A percentile compares a stretch with the other conserved stretches of the same genome.
phyloP scores from a whole-genome alignment of 2,329 filamentous ascomycete species.

The Diplodia intermedia region DNA sequence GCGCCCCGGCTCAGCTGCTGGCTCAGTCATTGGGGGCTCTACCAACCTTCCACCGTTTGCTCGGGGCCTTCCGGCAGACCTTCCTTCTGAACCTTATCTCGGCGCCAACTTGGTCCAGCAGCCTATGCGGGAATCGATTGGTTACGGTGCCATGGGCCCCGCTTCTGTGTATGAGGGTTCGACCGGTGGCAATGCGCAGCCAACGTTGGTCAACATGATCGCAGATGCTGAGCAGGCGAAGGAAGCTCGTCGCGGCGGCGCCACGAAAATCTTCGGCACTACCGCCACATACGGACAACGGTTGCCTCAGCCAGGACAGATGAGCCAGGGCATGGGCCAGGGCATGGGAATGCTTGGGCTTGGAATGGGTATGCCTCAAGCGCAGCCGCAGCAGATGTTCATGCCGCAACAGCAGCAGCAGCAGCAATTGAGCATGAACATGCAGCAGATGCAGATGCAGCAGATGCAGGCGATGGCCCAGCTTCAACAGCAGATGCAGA shows the following conservation, averaged over 20 bases:
- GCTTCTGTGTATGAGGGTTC: slow-evolving; percentile 46
- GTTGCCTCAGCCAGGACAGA: slow-evolving; percentile 23
- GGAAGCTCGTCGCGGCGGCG: slow-evolving; percentile 35
- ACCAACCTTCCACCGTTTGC: slow-evolving; percentile 46
- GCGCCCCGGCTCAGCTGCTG: slow-evolving; percentile 22
- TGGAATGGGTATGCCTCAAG: slow-evolving; percentile 21
- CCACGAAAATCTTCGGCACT: slow-evolving; percentile 27
- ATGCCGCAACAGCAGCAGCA: slow-evolving; percentile 25
- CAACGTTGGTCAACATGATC: slow-evolving; percentile 48
- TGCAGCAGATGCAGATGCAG: slow-evolving; percentile 33
- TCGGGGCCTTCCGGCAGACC: slow-evolving; percentile 44
- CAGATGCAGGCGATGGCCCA: slow-evolving; percentile 34
- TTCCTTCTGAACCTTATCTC: slow-evolving; percentile 39
- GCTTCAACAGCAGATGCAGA: slow-evolving; percentile 37
- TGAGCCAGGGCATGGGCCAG: slow-evolving; percentile 11
- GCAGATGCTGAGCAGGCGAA: slow-evolving; percentile 46
- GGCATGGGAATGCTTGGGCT: slow-evolving; percentile 33
- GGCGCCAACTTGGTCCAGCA: slow-evolving; percentile 46
- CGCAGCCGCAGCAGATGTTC: slow-evolving; percentile 30
- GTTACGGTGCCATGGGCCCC: slow-evolving; percentile 38
- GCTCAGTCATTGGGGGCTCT: slow-evolving; percentile 22
- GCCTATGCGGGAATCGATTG: slow-evolving; percentile 46
- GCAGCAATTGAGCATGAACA: slow-evolving; percentile 13
- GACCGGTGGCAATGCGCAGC: slow-evolving; percentile 40
- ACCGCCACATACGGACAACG: slow-evolving; percentile 20